These are phyloP conservation scores for Talaromyces nanjingensis DNA, from an alignment of 495 filamentous ascomycete species.

Conservation along the genomic window DNA sequence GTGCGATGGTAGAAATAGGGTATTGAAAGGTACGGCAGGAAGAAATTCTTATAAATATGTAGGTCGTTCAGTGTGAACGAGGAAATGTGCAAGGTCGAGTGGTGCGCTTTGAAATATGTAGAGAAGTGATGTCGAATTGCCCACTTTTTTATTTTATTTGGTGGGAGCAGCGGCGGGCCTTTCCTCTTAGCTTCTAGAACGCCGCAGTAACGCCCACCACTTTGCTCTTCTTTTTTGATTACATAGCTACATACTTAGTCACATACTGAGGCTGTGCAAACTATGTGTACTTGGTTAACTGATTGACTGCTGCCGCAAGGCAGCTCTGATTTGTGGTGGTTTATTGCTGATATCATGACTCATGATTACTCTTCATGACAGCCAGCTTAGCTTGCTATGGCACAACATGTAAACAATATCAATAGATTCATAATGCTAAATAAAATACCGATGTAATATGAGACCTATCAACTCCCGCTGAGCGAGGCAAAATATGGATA, in stretches of 20 bases:
- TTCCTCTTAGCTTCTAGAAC: background rate
- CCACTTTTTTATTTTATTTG: background rate
- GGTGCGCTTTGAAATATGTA: background rate
- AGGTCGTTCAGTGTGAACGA: background rate
- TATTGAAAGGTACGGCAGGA: too few relatives aligned
- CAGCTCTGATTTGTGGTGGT: background rate
- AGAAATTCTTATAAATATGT: background rate
- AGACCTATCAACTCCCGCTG: slow-evolving; percentile 5
- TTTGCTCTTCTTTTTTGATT: background rate
- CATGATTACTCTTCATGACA: background rate
- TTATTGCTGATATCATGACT: background rate
- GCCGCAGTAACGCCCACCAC: background rate
- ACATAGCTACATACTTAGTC: background rate
- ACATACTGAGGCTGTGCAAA: background rate
- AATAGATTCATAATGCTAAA: slow-evolving; percentile 1
- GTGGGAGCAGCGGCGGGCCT: background rate
- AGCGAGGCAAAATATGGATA: slow-evolving; percentile 5
- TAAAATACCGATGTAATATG: background rate
- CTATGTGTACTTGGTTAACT: background rate
- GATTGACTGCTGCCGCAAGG: background rate
- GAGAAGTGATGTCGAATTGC: background rate
- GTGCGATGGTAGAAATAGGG: background rate
- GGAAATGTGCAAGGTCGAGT: background rate
- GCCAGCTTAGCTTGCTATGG: background rate
- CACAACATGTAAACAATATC: background rate